These are phyloP conservation scores for Angomonas ambiguus DNA, from an alignment of 208 protist genomes.

Conservation along the genomic window DNA sequence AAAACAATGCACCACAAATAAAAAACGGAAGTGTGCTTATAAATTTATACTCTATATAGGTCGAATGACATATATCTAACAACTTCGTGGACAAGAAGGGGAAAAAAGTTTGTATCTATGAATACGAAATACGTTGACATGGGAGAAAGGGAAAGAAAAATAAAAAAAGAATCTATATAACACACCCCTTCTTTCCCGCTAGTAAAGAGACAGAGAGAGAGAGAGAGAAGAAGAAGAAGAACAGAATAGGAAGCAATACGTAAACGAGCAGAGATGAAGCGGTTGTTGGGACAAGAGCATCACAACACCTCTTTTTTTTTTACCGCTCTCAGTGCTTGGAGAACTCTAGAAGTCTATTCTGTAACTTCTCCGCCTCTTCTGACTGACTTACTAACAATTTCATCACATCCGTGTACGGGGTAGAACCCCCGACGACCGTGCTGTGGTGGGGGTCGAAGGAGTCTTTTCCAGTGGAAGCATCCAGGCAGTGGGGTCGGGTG, in stretches of 20 bases:
- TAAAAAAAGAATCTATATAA: not conserved
- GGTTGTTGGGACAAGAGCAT: no score
- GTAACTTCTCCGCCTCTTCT: constrained; percentile 58
- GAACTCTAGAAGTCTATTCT: constrained; percentile 16
- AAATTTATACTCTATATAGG: no score
- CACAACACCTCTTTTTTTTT: not conserved
- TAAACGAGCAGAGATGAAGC: no score
- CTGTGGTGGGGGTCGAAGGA: not conserved
- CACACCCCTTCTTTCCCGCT: no score
- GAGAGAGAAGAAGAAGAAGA: no score
- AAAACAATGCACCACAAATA: no score
- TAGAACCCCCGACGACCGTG: not conserved
- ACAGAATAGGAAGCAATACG: no score
- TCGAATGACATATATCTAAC: no score
- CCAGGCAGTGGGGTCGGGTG: constrained; percentile 2
- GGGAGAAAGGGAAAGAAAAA: constrained; percentile 1
- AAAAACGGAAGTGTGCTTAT: no score
- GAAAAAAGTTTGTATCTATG: constrained; percentile 1
- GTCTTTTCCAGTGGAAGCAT: no score
- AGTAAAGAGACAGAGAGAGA: no score
- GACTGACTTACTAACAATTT: constrained; percentile 48
- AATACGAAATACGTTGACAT: no score
- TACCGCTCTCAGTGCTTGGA: not conserved
- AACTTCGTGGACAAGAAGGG: not conserved
- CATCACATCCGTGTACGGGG: constrained; percentile 42